These are phyloP conservation scores for Penicillium odoratum DNA, from an alignment of 495 filamentous ascomycete species.

Conservation along the genomic window DNA sequence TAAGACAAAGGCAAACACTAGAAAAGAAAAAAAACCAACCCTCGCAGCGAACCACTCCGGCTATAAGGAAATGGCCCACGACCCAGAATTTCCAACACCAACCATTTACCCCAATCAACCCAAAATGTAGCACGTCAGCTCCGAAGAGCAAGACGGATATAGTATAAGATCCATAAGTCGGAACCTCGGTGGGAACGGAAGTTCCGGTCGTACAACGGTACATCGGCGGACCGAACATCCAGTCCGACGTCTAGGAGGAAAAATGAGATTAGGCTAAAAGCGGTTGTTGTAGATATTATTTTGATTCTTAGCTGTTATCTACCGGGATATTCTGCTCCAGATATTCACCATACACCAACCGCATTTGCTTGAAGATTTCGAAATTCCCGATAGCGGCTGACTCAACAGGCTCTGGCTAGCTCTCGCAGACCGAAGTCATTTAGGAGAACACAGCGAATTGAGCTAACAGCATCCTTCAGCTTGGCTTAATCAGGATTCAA, in stretches of 20 bases:
- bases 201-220: slow-evolving; percentile 12
- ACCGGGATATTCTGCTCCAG: too few species aligned
- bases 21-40: background rate
- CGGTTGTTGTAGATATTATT: too few species aligned
- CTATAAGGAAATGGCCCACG: background rate
- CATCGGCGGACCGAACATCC: slow-evolving; percentile 15
- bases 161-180: background rate
- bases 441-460: too few species aligned
- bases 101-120: background rate
- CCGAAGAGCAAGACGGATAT: background rate
- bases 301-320: too few species aligned
- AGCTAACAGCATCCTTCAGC: too few species aligned
- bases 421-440: too few species aligned
- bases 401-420: too few species aligned
- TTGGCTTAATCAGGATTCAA: too few species aligned
- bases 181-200: slow-evolving; percentile 24
- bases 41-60: background rate
- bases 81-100: slow-evolving; percentile 1
- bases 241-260: slow-evolving; percentile 1
- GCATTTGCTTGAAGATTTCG: too few species aligned
- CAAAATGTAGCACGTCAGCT: background rate
- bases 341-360: too few species aligned
- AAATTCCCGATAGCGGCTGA: too few species aligned
- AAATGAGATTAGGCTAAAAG: background rate
- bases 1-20: background rate